Evolutionary conservation across 352 stramenopile species (phyloP).

Genomic region (Phytophthora ohioensis): DNA sequence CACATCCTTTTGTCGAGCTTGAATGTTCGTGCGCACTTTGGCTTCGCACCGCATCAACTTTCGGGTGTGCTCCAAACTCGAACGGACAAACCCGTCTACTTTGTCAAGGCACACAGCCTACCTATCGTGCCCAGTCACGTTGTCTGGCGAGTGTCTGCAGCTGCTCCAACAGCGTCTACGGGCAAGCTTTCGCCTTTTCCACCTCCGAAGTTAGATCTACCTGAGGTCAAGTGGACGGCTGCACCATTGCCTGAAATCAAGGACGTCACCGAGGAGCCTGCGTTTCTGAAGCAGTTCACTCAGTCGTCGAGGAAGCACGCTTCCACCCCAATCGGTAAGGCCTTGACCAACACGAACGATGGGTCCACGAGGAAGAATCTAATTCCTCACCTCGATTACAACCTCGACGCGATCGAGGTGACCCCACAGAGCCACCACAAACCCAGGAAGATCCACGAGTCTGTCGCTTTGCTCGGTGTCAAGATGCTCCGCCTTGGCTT

Average conservation of each 20-base stretch:
- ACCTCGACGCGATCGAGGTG: slow-evolving; percentile 42
- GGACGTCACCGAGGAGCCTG: slow-evolving; percentile 38
- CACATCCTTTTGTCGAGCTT: slow-evolving; percentile 19
- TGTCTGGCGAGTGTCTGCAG: slow-evolving; percentile 26
- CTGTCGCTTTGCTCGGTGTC: slow-evolving; percentile 44
- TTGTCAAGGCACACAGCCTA: slow-evolving; percentile 28
- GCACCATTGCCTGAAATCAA: slow-evolving; percentile 51
- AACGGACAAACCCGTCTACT: slow-evolving; percentile 21
- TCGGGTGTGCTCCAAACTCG: slow-evolving; percentile 20
- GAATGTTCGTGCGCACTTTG: slow-evolving; percentile 22
- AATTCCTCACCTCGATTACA: slow-evolving; percentile 53
- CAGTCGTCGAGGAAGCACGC: slow-evolving; percentile 37
- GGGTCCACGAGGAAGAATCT: slow-evolving; percentile 47
- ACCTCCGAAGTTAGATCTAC: slow-evolving; percentile 10
- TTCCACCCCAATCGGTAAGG: neutral
- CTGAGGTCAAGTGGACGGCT: slow-evolving; percentile 23
- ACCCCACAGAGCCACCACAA: slow-evolving; percentile 50
- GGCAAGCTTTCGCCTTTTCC: slow-evolving; percentile 9
- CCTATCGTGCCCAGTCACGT: slow-evolving; percentile 29
- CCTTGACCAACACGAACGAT: slow-evolving; percentile 2
- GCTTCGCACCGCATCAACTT: slow-evolving; percentile 38
- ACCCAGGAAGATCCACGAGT: slow-evolving; percentile 47
- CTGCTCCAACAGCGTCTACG: slow-evolving; percentile 1
- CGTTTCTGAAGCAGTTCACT: slow-evolving; percentile 42
- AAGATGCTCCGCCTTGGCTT: slow-evolving; percentile 52